These are phyloP conservation scores for Oryza brachyantha DNA, from an alignment of 176 grass and related monocot species.

Conservation along the genomic window DNA sequence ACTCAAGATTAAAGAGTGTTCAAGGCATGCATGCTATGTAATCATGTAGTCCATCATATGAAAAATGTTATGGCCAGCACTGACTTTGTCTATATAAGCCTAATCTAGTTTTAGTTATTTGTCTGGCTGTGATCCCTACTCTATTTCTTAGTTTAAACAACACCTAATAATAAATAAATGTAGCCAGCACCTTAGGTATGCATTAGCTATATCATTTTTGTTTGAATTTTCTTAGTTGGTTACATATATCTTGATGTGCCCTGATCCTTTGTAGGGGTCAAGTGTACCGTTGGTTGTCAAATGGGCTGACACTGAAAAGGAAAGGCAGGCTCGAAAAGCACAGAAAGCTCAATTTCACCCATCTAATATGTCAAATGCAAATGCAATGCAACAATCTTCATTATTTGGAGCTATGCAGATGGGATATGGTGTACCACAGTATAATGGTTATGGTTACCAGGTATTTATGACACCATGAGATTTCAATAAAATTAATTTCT, in stretches of 20 bases:
- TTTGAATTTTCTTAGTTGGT: neutral
- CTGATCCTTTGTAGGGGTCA: conserved; percentile 61
- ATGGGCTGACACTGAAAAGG: conserved; percentile 99
- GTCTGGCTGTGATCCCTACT: neutral
- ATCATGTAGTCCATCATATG: neutral
- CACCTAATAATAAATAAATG: neutral
- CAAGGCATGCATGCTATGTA: neutral
- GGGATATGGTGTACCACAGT: conserved; percentile 82
- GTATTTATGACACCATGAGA: conserved; percentile 18
- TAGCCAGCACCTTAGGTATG: neutral
- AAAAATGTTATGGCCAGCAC: neutral
- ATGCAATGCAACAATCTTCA: conserved; percentile 81
- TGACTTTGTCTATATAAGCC: neutral
- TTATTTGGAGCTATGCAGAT: conserved; percentile 87
- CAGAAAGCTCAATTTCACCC: conserved; percentile 83
- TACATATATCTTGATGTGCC: conserved; percentile 11
- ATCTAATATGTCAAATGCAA: conserved; percentile 54
- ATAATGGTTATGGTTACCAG: conserved; percentile 98
- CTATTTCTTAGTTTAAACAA: neutral
- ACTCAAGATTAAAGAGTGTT: neutral
- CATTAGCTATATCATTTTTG: neutral
- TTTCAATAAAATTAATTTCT: too few relatives aligned
- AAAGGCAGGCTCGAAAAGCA: conserved; percentile 91
- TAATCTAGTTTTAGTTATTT: neutral
- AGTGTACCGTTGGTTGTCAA: conserved; percentile 98